Evolutionary conservation across 163 green algal species (phyloP), one percentile per base, ranked within the genome.

Genomic region (Trebouxia gelatinosa): DNA sequence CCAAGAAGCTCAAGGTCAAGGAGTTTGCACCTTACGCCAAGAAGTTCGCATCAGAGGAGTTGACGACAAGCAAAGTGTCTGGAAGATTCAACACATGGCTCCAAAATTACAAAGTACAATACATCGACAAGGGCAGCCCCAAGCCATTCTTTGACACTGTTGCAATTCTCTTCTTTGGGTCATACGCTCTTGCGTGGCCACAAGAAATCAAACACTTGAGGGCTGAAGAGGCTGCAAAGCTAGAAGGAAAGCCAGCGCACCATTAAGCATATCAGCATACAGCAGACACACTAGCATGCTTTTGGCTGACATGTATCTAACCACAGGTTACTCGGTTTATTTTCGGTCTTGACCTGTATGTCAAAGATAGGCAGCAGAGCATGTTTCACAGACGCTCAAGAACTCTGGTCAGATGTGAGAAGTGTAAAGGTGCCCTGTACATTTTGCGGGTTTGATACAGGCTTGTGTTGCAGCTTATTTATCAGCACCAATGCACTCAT

Each of bases 141-240:
- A 90, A 89, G 78, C 87, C 87, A 17, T 67, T 91, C 6, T 71
- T 81, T 13, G 84, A 91, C 75, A 34, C 84, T 0, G 64, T 85
- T 31, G 29, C 62, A 28, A 82, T 80, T 34, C 66, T 84, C 34
- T 91, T 91, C 64, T 70, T 89, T 29, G 74, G 88, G 35, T 85
- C 81, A 40, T 91, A 91, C 62, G 75, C 80, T 43, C 28, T 85
- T 29, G 84, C 85, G 17, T 91, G 87, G 87, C 87, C 87, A 26
- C 74, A 85, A 61, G 85, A 91, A 75, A 88, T 89, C 70, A 83
- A 80, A n/a, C 87, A 91, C 70, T 82, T 84, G 35, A 89, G 88
- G 77, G 80, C 85, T 48, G 87, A 90, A 71, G 77, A 91, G 74
- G 86, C 85, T 62, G 87, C 81, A 17, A 91, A 91, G 80, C 80